These are phyloP conservation scores for Rhizoctonia solani DNA, from an alignment of 1,284 basidiomycete genomes.

Conservation along the genomic window DNA sequence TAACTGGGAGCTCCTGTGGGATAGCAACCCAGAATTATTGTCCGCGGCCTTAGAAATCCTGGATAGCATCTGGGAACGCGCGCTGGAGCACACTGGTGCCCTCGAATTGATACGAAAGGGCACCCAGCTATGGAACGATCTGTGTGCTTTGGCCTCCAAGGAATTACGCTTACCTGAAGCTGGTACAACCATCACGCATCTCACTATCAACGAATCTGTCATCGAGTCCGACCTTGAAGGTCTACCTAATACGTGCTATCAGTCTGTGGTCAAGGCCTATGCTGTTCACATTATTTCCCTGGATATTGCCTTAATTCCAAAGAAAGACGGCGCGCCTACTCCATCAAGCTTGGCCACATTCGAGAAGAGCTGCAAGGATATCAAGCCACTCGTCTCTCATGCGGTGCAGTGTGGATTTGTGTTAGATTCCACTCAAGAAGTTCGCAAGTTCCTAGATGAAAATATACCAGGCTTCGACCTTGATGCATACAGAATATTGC, in stretches of 20 bases:
- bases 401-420: constrained; percentile 8
- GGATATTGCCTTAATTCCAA: constrained; percentile 44
- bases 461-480: constrained; percentile 59
- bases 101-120: constrained; percentile 63
- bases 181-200: constrained; percentile 59
- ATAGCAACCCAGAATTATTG: constrained; percentile 74
- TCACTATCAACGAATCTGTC: constrained; percentile 55
- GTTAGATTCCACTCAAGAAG: constrained; percentile 47
- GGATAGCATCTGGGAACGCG: constrained; percentile 81
- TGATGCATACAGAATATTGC: constrained; percentile 66
- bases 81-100: constrained; percentile 68
- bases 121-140: constrained; percentile 63
- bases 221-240: constrained; percentile 63
- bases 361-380: constrained; percentile 58
- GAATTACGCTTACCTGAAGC: constrained; percentile 66
- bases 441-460: constrained; percentile 47
- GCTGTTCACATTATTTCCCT: constrained; percentile 63
- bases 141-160: constrained; percentile 63
- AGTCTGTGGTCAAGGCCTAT: constrained; percentile 72
- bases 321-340: constrained; percentile 48
- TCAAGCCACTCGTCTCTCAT: constrained; percentile 49
- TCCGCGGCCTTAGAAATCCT: constrained; percentile 78
- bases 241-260: constrained; percentile 64
- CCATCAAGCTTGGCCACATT: constrained; percentile 60
- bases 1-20: constrained; percentile 74